phyloP scores from a whole-genome alignment of 352 stramenopile genomes.

The Globisporangium orthogonon region DNA sequence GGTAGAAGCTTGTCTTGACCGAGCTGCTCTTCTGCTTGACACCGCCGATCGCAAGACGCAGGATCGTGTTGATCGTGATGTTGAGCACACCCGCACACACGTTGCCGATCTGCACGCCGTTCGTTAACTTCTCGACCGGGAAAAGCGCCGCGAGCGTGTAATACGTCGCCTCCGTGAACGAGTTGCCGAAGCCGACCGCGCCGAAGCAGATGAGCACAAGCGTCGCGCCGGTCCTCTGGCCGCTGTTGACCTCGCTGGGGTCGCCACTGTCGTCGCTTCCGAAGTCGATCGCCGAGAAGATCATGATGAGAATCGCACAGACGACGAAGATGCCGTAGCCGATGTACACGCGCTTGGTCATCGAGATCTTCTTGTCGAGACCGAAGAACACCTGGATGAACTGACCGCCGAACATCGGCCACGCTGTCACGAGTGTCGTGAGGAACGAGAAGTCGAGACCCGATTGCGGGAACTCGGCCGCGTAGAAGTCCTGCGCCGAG shows the following conservation, averaged over 20 bases:
- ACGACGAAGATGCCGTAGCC: constrained; percentile 53
- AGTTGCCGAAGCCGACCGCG: constrained; percentile 48
- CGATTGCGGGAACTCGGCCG: constrained; percentile 33
- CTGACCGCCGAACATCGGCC: constrained; percentile 53
- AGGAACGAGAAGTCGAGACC: constrained; percentile 62
- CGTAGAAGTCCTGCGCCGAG: constrained; percentile 66
- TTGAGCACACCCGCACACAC: constrained; percentile 43
- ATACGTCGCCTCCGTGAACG: constrained; percentile 52
- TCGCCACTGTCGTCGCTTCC: constrained; percentile 9
- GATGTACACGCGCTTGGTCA: constrained; percentile 31
- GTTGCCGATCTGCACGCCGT: constrained; percentile 66
- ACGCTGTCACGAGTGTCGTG: constrained; percentile 47
- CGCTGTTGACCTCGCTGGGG: not conserved
- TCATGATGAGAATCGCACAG: constrained; percentile 50
- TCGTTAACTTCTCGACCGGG: constrained; percentile 56
- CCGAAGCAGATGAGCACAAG: constrained; percentile 52
- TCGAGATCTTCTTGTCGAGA: constrained; percentile 49
- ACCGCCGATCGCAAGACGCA: constrained; percentile 47
- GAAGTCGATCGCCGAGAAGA: constrained; percentile 51
- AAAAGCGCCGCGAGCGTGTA: constrained; percentile 61
- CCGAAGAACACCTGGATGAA: constrained; percentile 46
- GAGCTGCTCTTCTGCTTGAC: constrained; percentile 25
- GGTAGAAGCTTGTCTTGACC: constrained; percentile 42
- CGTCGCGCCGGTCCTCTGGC: constrained; percentile 31
- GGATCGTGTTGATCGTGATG: constrained; percentile 43